Conservation (phyloP, 176 grass and related monocot genomes). For the Chrysopogon serrulatus region DNA sequence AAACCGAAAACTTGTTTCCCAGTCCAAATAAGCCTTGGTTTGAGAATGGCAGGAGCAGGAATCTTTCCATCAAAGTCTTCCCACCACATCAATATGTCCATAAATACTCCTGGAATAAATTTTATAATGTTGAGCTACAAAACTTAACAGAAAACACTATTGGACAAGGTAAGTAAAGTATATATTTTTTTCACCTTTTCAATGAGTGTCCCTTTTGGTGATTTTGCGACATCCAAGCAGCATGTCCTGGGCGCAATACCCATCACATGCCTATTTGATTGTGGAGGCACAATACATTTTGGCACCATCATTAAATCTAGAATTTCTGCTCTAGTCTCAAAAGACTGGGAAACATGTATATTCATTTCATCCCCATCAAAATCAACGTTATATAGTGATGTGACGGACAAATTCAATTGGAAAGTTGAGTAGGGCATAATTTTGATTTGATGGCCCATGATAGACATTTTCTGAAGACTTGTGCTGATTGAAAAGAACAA, state of each 20-base stretch:
- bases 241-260: slow-evolving; percentile 90
- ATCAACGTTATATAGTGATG: too few relatives aligned
- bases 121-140: slow-evolving; percentile 10
- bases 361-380: too few relatives aligned
- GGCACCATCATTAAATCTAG: too few relatives aligned
- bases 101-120: slow-evolving; percentile 82
- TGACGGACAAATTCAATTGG: too few relatives aligned
- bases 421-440: slow-evolving; percentile 98
- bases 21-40: too few relatives aligned
- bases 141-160: background rate
- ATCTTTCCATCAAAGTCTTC: too few relatives aligned
- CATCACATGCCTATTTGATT: slow-evolving; percentile 92
- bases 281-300: too few relatives aligned
- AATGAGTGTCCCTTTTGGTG: slow-evolving; percentile 93
- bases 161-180: background rate
- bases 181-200: slow-evolving; percentile 55
- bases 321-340: too few relatives aligned
- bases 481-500: slow-evolving; percentile 94
- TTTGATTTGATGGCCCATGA: slow-evolving; percentile 98
- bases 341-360: too few relatives aligned
- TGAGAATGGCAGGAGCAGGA: too few relatives aligned
- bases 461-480: slow-evolving; percentile 98
- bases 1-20: slow-evolving; percentile 97
- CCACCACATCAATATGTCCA: too few relatives aligned
- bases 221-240: slow-evolving; percentile 93